Evolutionary conservation across 352 stramenopile genomes (phyloP), one percentile per base, ranked within the genome.

Genomic region (Pythium dissotocum): DNA sequence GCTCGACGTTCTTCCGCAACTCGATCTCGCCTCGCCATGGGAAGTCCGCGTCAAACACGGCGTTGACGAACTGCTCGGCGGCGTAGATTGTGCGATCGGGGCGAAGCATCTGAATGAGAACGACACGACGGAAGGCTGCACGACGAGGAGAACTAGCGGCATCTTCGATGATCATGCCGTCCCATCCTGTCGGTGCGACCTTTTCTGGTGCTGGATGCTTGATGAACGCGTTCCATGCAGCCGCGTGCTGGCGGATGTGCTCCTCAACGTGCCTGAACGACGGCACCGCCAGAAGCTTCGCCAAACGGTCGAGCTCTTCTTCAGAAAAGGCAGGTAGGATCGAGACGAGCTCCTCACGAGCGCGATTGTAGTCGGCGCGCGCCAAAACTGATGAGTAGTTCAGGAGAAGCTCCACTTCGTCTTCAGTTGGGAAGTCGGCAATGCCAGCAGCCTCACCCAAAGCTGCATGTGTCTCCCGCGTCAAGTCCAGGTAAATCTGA

Each of bases 21-120:
- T 99, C 88, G 58, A 99, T 97, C 66, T 98, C 80, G 26, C 91
- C 94, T 51, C 90, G 85, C 97, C 97, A 99, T 26, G 95, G 92
- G 71, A 99, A 99, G 14, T 91, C 77, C 2, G 68, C 59, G 7
- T 93, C 94, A 69, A 99, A 98, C 4, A 96, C 85, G 32, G 85
- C 60, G 6, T 86, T 70, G 24, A 96, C 83, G 61, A 92, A 97
- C 7, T 52, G 49, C 67, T 96, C 88, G 1, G 89, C 78, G n/a
- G 83, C 85, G 49, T 85, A 93, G 51, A 95, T 83, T 28, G 95
- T 82, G 28, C 93, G 87, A 68, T 98, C 93, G 0, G 93, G 93
- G 21, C 93, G 87, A n/a, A 98, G 58, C 53, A 91, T 90, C 36
- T 92, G 76, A 42, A 98, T 82, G 1, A 97, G 56, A 24, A 97